Percentiles rank a stretch among this genome's conserved stretches.
Conservation (phyloP, 805 yeast genomes). For the Nakazawaea siamensis region DNA sequence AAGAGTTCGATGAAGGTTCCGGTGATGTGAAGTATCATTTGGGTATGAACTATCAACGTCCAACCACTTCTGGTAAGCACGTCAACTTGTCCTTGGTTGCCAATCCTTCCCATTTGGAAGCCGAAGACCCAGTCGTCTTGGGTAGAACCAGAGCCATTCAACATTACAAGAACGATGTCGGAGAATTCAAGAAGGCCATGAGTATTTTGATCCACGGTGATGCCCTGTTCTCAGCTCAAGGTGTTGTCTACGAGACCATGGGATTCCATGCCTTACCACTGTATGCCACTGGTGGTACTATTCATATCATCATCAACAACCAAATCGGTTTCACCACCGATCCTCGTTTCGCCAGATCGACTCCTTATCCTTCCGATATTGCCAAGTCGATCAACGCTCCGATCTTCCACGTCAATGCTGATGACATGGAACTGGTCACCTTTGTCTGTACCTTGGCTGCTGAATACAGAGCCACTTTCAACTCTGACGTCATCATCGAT, state of each 20-base stretch:
- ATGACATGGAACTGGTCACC: conserved; percentile 89
- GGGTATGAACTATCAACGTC: conserved; percentile 99
- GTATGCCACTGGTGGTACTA: conserved; percentile 96
- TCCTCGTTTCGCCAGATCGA: conserved; percentile 95
- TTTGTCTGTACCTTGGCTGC: conserved; percentile 95
- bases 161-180: conserved; percentile 83
- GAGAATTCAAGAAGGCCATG: conserved; percentile 78
- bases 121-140: conserved; percentile 97
- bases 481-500: conserved; percentile 92
- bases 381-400: conserved; percentile 97
- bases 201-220: conserved; percentile 96
- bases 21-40: conserved; percentile 99
- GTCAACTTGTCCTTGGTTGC: conserved; percentile 96
- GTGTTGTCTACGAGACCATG: conserved; percentile 98
- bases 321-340: conserved; percentile 99
- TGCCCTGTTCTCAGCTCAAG: conserved; percentile 98
- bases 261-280: conserved; percentile 91
- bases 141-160: conserved; percentile 97
- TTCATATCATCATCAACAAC: conserved; percentile 92
- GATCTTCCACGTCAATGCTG: conserved; percentile 98
- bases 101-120: conserved; percentile 98
- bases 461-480: conserved; percentile 96
- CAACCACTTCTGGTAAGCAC: conserved; percentile 96
- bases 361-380: conserved; percentile 95
- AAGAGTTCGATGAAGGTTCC: conserved; percentile 88